Percentiles rank a stretch among this genome's conserved stretches.
phyloP scores from a whole-genome alignment of 2,329 filamentous ascomycete species.

The Mycosphaerella arachidis region DNA sequence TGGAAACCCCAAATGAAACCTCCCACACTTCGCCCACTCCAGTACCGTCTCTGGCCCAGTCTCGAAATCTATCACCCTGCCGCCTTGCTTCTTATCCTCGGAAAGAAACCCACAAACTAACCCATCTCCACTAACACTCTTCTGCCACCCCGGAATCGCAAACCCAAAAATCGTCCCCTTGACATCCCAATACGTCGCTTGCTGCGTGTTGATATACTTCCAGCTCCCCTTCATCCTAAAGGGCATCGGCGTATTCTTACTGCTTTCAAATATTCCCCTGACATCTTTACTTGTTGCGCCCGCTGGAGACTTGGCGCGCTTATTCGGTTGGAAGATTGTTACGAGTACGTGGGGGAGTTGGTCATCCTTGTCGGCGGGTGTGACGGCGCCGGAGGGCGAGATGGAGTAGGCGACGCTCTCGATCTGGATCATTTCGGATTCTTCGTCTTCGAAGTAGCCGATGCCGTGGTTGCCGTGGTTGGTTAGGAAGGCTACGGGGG shows the following conservation, averaged over 20 bases:
- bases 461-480: constrained; percentile 43
- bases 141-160: constrained; percentile 38
- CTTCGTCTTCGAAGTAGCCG: constrained; percentile 36
- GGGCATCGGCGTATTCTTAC: constrained; percentile 39
- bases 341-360: constrained; percentile 40
- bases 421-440: constrained; percentile 35
- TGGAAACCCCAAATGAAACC: constrained; percentile 42
- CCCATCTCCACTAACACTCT: constrained; percentile 37
- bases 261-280: constrained; percentile 26
- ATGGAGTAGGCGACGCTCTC: constrained; percentile 35
- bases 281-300: constrained; percentile 24
- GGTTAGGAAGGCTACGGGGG: constrained; percentile 34
- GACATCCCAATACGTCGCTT: constrained; percentile 30
- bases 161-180: constrained; percentile 40
- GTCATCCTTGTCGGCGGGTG: constrained; percentile 31
- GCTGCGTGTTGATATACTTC: constrained; percentile 31
- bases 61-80: constrained; percentile 37
- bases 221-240: constrained; percentile 38
- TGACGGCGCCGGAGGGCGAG: constrained; percentile 29
- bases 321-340: constrained; percentile 37
- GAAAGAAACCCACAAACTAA: constrained; percentile 37
- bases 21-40: constrained; percentile 39
- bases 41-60: constrained; percentile 33
- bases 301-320: constrained; percentile 27
- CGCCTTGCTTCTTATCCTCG: constrained; percentile 33